These are phyloP conservation scores for Mitragyna speciosa DNA, from an alignment of 257 asterid genomes.

Conservation along the genomic window DNA sequence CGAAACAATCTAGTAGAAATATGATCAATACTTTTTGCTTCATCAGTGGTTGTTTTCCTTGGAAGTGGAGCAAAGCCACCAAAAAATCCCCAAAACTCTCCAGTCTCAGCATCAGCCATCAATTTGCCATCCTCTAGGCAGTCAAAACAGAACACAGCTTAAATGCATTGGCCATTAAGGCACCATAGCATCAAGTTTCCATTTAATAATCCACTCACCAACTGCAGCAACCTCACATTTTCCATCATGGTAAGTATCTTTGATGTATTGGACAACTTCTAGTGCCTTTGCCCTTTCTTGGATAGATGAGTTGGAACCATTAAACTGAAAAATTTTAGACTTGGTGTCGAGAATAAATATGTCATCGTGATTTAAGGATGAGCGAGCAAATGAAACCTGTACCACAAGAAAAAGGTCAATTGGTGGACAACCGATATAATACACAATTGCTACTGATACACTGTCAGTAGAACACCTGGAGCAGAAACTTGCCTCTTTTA, in stretches of 20 bases:
- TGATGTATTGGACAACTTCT: slow-evolving; percentile 95
- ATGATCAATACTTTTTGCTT: slow-evolving; percentile 42
- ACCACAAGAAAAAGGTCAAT: slow-evolving; percentile 19
- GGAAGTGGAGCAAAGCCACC: slow-evolving; percentile 99
- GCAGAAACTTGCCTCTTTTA: slow-evolving; percentile 74
- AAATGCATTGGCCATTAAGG: slow-evolving; percentile 28
- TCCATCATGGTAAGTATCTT: slow-evolving; percentile 93
- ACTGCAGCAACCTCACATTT: slow-evolving; percentile 95
- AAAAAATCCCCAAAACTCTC: slow-evolving; percentile 97
- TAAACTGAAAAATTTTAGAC: slow-evolving; percentile 89
- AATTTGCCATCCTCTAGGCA: slow-evolving; percentile 88
- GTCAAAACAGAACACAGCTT: slow-evolving; percentile 25
- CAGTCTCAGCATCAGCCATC: slow-evolving; percentile 99
- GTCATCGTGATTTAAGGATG: slow-evolving; percentile 96
- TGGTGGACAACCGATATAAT: not conserved
- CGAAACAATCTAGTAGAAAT: slow-evolving; percentile 65
- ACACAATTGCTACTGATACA: not conserved
- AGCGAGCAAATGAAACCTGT: slow-evolving; percentile 91
- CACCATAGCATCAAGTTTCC: slow-evolving; percentile 21
- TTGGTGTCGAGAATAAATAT: slow-evolving; percentile 91
- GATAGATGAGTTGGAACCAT: slow-evolving; percentile 93
- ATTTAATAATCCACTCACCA: slow-evolving; percentile 51
- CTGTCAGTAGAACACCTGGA: slow-evolving; percentile 17
- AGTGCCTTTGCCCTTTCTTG: slow-evolving; percentile 99
- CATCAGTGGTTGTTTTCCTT: slow-evolving; percentile 63